phyloP scores from a whole-genome alignment of 352 stramenopile genomes.

The Globisporangium sylvaticum region DNA sequence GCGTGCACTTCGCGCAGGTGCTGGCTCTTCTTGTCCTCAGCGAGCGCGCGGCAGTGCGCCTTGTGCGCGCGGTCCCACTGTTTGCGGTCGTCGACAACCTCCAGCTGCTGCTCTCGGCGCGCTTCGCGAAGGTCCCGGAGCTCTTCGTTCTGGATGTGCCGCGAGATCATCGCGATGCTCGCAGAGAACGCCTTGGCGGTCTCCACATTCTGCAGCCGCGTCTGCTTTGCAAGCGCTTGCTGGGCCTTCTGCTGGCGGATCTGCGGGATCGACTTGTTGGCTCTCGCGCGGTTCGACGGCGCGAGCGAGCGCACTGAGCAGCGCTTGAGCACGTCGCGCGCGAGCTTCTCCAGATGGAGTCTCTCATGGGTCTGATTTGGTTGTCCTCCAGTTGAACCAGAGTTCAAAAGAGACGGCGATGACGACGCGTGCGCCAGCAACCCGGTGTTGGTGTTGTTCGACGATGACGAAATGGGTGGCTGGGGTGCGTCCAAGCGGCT shows the following conservation, averaged over 20 bases:
- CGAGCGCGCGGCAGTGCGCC: slow-evolving; percentile 49
- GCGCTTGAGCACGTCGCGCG: slow-evolving; percentile 25
- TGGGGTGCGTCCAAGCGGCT: slow-evolving; percentile 6
- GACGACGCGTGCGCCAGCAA: neutral
- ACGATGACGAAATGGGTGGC: neutral
- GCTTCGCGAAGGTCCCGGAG: slow-evolving; percentile 41
- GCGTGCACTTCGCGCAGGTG: slow-evolving; percentile 44
- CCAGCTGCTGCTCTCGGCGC: slow-evolving; percentile 36
- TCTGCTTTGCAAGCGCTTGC: slow-evolving; percentile 24
- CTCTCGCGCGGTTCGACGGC: slow-evolving; percentile 27
- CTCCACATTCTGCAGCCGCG: slow-evolving; percentile 36
- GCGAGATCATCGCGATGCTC: slow-evolving; percentile 75
- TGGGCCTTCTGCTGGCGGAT: slow-evolving; percentile 31
- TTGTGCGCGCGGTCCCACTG: slow-evolving; percentile 42
- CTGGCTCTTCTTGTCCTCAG: slow-evolving; percentile 34
- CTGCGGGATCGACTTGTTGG: slow-evolving; percentile 24
- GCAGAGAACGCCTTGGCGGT: slow-evolving; percentile 56
- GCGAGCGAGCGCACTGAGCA: slow-evolving; percentile 27
- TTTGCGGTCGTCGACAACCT: slow-evolving; percentile 42
- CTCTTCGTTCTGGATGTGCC: slow-evolving; percentile 68
- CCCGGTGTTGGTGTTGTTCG: neutral
- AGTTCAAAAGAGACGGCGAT: neutral
- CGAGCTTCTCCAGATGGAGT: slow-evolving; percentile 35
- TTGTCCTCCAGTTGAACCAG: neutral
- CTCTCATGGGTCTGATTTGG: slow-evolving; percentile 20